Evolutionary conservation across 2,329 filamentous ascomycete species (phyloP), one percentile per base, ranked within the genome.

Genomic region (Raffaelea deltoideospora): DNA sequence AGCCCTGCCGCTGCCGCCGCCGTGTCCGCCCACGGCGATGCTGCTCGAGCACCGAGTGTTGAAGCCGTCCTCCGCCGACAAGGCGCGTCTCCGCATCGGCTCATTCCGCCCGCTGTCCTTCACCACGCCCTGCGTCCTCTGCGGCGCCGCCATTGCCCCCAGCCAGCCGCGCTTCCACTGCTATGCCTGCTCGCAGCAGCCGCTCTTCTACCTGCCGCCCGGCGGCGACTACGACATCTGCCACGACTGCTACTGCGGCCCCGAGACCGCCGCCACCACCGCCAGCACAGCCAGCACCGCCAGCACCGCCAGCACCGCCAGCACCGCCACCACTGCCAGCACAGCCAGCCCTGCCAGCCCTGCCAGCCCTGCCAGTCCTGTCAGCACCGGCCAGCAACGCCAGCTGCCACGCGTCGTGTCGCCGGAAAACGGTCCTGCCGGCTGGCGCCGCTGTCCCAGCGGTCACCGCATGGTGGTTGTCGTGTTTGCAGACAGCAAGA

Each of bases 181-280:
- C 56, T 77, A 75, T 34, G 61, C 67, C 35, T 93, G 86, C 55
- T 58, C 63, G 3, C 54, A 65, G 3, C 42, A 49, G 18, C 49
- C 60, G 1, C 63, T 69, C 22, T 59, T 63, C 5, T 50, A 59
- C 19, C n/a, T n/a, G n/a, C n/a, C n/a, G n/a, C n/a, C n/a, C n/a
- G 57, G 59, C 0, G 86, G 86, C n/a, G 81, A 92, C 53, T 93
- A 90, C 54, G 84, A 95, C 47, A 72, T 94, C 33, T 95, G 87
- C 58, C 66, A 66, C 15, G 62, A 67, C 4, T 95, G 87, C 62
- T 95, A 95, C 54, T 95, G 87, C 62, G 94, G 95, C 54, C 60
- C 68, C 34, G 69, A 68, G 33, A 11, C 18, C 20, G 65, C 87
- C 8, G 69, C 81, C 2, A 57, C 64, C 2, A 67, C 67, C 0